Conservation (phyloP, 2,329 filamentous ascomycete species). For the Neodidymelliopsis sp. region DNA sequence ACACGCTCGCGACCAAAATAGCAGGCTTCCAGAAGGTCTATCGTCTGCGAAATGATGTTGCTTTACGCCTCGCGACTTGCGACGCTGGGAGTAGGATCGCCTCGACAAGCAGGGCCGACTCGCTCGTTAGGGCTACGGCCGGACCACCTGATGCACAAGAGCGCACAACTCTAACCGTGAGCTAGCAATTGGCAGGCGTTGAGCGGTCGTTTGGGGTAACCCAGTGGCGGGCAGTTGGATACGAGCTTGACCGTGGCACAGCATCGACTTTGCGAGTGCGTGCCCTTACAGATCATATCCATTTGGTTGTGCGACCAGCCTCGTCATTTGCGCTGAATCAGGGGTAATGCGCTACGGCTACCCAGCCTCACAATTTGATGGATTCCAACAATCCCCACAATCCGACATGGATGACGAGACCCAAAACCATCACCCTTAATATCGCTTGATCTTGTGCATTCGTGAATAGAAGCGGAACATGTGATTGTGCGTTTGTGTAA, state of each 20-base stretch:
- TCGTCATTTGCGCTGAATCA: conserved; percentile 4
- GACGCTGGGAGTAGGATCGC: conserved; percentile 10
- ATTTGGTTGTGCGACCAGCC: conserved; percentile 6
- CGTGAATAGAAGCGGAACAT: background rate
- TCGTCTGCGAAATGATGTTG: conserved; percentile 14
- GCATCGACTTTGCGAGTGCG: conserved; percentile 8
- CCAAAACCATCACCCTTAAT: conserved; percentile 8
- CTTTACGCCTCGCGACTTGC: conserved; percentile 13
- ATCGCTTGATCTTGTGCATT: background rate
- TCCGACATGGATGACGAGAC: conserved; percentile 12
- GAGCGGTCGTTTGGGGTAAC: conserved; percentile 4
- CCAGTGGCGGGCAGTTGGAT: conserved; percentile 3
- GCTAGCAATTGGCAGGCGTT: conserved; percentile 13
- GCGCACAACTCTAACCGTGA: conserved; percentile 10
- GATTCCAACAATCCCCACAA: conserved; percentile 14
- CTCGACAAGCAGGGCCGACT: conserved; percentile 13
- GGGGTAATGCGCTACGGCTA: conserved; percentile 5
- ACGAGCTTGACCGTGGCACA: conserved; percentile 6
- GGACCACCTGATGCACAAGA: conserved; percentile 2
- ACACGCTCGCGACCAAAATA: conserved; percentile 15
- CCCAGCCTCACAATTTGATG: conserved; percentile 21
- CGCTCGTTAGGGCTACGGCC: conserved; percentile 14
- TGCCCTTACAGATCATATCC: too few relatives aligned
- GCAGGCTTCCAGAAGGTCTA: conserved; percentile 8
- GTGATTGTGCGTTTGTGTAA: background rate